These are phyloP conservation scores for Geosmithia morbida DNA, from an alignment of 2,329 filamentous ascomycete genomes.

Conservation along the genomic window DNA sequence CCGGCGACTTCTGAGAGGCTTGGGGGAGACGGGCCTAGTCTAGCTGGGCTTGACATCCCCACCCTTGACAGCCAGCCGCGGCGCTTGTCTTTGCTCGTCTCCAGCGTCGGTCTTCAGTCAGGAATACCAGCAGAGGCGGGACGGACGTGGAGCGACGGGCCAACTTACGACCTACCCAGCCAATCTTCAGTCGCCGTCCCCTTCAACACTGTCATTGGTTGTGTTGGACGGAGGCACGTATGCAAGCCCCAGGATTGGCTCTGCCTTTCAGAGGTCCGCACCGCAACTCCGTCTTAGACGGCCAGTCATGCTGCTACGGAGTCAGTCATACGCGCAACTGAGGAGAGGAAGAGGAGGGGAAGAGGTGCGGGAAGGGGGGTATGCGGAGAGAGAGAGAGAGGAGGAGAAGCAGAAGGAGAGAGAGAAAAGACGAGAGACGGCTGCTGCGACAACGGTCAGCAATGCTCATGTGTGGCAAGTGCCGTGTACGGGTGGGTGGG, in stretches of 20 bases:
- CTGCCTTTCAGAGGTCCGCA: not conserved
- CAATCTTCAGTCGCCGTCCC: not conserved
- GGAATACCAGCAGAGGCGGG: not conserved
- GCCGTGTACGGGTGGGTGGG: not conserved
- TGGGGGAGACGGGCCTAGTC: not conserved
- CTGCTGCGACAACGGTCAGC: no score
- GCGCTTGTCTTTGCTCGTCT: not conserved
- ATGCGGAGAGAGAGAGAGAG: not conserved
- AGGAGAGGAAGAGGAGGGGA: no score
- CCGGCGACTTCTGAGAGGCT: not conserved
- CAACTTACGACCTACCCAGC: no score
- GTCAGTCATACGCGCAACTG: no score
- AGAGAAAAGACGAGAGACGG: no score
- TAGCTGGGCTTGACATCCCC: conserved; percentile 1
- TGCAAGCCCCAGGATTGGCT: not conserved
- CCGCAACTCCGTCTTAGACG: not conserved
- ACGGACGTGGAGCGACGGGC: not conserved
- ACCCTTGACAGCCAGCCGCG: conserved; percentile 1
- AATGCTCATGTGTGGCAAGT: not conserved
- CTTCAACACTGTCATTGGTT: not conserved
- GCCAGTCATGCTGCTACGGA: no score
- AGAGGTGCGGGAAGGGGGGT: not conserved
- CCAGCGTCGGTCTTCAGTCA: not conserved
- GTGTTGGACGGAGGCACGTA: not conserved
- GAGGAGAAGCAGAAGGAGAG: no score